These are phyloP conservation scores for Bruguiera gymnorhiza DNA, from an alignment of 345 rosid species.

Conservation along the genomic window DNA sequence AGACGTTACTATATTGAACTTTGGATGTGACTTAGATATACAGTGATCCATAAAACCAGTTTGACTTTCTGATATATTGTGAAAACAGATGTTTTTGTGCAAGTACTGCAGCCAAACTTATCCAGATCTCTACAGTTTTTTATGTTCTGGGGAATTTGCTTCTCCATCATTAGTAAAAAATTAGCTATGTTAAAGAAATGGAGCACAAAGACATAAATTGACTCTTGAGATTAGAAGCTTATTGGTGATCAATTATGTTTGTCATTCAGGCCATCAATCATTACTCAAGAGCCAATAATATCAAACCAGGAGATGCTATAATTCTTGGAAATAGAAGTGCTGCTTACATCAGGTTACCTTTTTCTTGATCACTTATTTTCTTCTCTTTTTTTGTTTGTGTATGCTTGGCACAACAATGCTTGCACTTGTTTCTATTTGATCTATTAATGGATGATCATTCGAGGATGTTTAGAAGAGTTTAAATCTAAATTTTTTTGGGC, in stretches of 20 bases:
- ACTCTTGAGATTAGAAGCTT: neutral
- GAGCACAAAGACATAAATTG: too few relatives aligned
- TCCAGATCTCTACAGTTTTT: too few relatives aligned
- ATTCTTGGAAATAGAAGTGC: slow-evolving; percentile 81
- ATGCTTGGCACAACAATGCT: neutral
- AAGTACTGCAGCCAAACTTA: too few relatives aligned
- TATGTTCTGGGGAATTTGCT: too few relatives aligned
- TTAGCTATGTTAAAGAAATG: too few relatives aligned
- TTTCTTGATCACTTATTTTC: neutral
- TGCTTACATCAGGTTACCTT: slow-evolving; percentile 67
- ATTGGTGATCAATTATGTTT: slow-evolving; percentile 13
- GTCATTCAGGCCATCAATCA: slow-evolving; percentile 58
- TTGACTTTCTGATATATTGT: too few relatives aligned
- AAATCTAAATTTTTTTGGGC: slow-evolving; percentile 11
- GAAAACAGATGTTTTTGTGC: too few relatives aligned
- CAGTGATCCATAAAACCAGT: too few relatives aligned
- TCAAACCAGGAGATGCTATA: slow-evolving; percentile 68
- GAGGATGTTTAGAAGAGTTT: slow-evolving; percentile 6
- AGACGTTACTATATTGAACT: too few relatives aligned
- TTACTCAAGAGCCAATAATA: slow-evolving; percentile 70
- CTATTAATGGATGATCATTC: slow-evolving; percentile 2
- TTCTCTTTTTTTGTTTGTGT: neutral
- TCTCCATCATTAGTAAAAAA: too few relatives aligned
- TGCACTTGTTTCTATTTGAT: slow-evolving; percentile 2
- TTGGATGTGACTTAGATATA: too few relatives aligned